Percentiles rank a stretch among this genome's conserved stretches.
These are phyloP conservation scores for Suillus subalutaceus DNA, from an alignment of 768 basidiomycete species.

Conservation along the genomic window DNA sequence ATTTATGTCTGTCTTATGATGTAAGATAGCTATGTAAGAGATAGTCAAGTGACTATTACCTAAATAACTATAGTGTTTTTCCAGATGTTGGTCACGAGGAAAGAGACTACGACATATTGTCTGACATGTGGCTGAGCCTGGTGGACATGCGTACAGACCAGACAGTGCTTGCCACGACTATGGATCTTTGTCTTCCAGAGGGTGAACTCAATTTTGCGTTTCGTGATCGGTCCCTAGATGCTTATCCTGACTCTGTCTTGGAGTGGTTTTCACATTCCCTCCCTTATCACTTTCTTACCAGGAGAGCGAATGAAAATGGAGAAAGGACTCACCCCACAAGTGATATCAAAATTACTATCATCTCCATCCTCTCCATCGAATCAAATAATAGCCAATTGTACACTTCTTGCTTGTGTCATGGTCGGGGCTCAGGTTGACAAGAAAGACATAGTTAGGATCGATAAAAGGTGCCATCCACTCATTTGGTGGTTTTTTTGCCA, in stretches of 20 bases:
- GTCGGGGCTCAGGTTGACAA: not conserved
- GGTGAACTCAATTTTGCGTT: no score
- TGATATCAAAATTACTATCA: not conserved
- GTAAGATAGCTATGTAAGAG: no score
- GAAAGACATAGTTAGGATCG: not conserved
- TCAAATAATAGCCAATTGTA: not conserved
- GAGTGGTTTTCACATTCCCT: not conserved
- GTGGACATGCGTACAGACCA: no score
- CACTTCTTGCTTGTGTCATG: not conserved
- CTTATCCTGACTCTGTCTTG: not conserved
- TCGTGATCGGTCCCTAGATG: no score
- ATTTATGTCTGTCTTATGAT: no score
- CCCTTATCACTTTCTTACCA: not conserved
- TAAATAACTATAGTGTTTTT: no score
- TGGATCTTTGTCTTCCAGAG: not conserved
- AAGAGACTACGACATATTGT: not conserved
- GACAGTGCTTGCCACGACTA: not conserved
- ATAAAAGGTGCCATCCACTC: not conserved
- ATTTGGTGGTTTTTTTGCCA: not conserved
- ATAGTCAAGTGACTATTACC: no score
- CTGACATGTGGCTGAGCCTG: not conserved
- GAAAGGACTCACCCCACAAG: not conserved
- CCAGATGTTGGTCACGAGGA: fast-evolving
- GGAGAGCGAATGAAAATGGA: not conserved
- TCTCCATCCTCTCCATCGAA: not conserved